Base-by-base conservation (phyloP, 1,284 basidiomycete species). In the Cryptococcus amylolentus region DNA sequence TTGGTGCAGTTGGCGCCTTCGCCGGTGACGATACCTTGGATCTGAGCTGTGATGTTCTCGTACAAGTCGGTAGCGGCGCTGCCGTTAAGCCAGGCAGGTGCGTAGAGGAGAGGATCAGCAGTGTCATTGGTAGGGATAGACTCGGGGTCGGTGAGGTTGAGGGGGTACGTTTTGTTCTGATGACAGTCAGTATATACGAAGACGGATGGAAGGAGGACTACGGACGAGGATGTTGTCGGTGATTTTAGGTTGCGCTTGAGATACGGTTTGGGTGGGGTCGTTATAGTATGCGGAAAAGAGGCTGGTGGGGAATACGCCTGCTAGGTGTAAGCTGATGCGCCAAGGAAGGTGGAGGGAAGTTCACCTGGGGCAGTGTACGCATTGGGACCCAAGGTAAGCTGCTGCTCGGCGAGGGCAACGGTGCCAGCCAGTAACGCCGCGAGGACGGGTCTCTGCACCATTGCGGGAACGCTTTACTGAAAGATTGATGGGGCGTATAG, bases 241-340 rank as follows among this genome's bases (percentile, higher is more conserved):
- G 49, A 88, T 81, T 52, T 87, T 80, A 37, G 86, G 88, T 70
- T 88, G 86, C 5, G 84, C 83, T 69, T 88, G 85, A 5, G 79
- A 82, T 16, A 80, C 80, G 1, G 86, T 88, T 38, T 82, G 84
- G 5, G 86, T 88, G 23, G 88, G 86, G 60, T 81, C 75, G 69
- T 88, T 87, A 73, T 85, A 87, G 71, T 88, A 89, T 27, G 47
- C 38, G 27, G 56, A 58, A 53, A 76, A 76, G 13, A 69, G 57
- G 44, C 61, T 61, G 14, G 69, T 73, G 0, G 73, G 72, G 48
- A 75, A 76, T 3, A 66, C 65, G 43, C 55, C 61, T n/a, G 64
- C 20, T 41, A 7, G 27, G 37, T 4, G 5, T 12, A 13, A 16
- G 16, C 5, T 23, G 13, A n/a, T 10, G 18, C 18, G 23, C n/a